A percentile compares a stretch with the other conserved stretches of the same genome.
Conservation (phyloP, 768 basidiomycete genomes). For the Tylopilus sp. region DNA sequence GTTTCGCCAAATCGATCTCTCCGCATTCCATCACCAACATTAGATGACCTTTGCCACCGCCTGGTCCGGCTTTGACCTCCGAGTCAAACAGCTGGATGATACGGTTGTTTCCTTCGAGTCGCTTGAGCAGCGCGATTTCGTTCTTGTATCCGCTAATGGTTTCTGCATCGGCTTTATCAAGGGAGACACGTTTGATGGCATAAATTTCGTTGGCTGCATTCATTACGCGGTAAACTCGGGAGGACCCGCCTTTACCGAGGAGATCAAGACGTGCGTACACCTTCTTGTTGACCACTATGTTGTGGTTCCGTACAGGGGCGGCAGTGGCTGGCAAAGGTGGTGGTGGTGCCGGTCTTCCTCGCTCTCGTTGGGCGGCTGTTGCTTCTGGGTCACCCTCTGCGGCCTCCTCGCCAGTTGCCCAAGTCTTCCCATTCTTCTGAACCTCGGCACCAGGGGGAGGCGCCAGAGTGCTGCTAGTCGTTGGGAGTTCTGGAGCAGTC, state of each 20-base stretch:
- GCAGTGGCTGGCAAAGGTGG: slow-evolving; percentile 26
- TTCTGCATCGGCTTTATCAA: slow-evolving; percentile 86
- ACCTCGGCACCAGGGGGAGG: slow-evolving; percentile 15
- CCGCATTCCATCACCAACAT: slow-evolving; percentile 96
- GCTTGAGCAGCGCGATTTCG: slow-evolving; percentile 88
- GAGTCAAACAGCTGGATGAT: slow-evolving; percentile 92
- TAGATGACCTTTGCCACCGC: slow-evolving; percentile 69
- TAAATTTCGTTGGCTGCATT: slow-evolving; percentile 72
- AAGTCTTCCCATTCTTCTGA: slow-evolving; percentile 38
- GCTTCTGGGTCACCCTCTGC: slow-evolving; percentile 35
- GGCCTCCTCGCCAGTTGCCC: slow-evolving; percentile 44
- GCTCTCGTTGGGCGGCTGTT: slow-evolving; percentile 25
- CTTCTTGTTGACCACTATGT: slow-evolving; percentile 59
- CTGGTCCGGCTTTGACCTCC: slow-evolving; percentile 66
- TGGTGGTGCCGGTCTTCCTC: slow-evolving; percentile 34
- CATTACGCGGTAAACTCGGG: slow-evolving; percentile 92
- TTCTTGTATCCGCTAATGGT: slow-evolving; percentile 93
- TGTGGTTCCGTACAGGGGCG: slow-evolving; percentile 37
- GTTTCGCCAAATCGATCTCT: slow-evolving; percentile 83
- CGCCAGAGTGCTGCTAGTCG: slow-evolving; percentile 34
- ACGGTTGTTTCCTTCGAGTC: slow-evolving; percentile 89
- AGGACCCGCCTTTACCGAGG: slow-evolving; percentile 92
- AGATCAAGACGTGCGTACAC: slow-evolving; percentile 81
- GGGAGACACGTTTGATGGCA: slow-evolving; percentile 88
- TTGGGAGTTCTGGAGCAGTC: slow-evolving; percentile 59